Conservation (phyloP, 306 rosid genomes). For the Pueraria montana region DNA sequence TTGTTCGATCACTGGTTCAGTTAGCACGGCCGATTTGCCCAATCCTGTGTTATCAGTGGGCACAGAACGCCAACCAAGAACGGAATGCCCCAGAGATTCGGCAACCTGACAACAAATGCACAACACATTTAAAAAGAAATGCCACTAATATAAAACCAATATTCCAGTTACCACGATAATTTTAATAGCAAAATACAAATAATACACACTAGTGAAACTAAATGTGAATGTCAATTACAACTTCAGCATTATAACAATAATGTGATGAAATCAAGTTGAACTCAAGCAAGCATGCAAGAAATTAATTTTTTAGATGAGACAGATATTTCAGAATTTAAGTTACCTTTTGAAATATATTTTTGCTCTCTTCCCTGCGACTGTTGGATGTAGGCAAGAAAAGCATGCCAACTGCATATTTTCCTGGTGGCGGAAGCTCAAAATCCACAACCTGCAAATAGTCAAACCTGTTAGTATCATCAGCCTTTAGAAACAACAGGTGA, state of each 20-base stretch:
- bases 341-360: conserved; percentile 9
- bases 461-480: not conserved
- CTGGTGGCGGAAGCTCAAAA: conserved; percentile 8
- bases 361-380: conserved; percentile 21
- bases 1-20: conserved; percentile 6
- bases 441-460: conserved; percentile 3
- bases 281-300: not conserved
- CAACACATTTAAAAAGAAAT: not conserved
- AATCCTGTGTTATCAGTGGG: conserved; percentile 2
- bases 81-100: conserved; percentile 22
- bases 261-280: not conserved
- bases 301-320: not conserved
- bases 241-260: conserved; percentile 12
- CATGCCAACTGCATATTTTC: conserved; percentile 22
- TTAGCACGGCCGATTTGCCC: conserved; percentile 12
- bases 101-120: conserved; percentile 14
- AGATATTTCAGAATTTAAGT: not conserved
- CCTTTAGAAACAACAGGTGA: not conserved
- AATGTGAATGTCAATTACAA: not conserved
- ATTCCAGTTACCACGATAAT: not conserved
- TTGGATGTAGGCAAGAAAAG: conserved; percentile 16
- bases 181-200: conserved; percentile 12
- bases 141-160: not conserved
- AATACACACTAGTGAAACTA: not conserved
- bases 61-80: conserved; percentile 30